Conservation (phyloP, 208 protist species). For the Leishmania major region DNA sequence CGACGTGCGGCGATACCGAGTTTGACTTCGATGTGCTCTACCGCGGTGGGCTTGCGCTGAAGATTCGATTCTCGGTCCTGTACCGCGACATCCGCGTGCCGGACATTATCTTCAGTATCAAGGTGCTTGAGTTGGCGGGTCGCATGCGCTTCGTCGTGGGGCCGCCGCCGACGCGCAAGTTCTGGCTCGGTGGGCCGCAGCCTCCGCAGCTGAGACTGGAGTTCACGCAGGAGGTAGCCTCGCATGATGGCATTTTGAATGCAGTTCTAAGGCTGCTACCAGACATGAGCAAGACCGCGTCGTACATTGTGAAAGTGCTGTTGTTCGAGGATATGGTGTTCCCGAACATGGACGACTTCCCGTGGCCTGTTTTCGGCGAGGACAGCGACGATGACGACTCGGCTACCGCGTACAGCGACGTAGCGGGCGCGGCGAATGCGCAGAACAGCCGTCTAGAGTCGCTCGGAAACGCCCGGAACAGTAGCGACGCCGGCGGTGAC, state of each 20-base stretch:
- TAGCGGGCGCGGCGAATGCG: neutral
- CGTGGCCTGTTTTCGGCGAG: conserved; percentile 53
- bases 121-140: conserved; percentile 74
- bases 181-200: conserved; percentile 66
- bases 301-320: conserved; percentile 67
- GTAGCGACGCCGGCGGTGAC: neutral
- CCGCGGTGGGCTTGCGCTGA: conserved; percentile 72
- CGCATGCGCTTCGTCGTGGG: conserved; percentile 75
- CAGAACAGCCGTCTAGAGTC: neutral
- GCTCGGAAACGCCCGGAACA: neutral
- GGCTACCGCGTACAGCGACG: conserved; percentile 2
- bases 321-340: conserved; percentile 88
- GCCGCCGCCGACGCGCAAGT: conserved; percentile 74
- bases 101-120: conserved; percentile 76
- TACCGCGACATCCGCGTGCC: conserved; percentile 71
- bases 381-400: conserved; percentile 27
- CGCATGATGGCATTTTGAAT: conserved; percentile 73
- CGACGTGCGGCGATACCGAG: conserved; percentile 62
- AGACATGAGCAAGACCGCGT: conserved; percentile 69
- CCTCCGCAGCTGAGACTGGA: conserved; percentile 73
- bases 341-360: conserved; percentile 82
- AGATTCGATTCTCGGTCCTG: conserved; percentile 66
- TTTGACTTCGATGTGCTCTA: conserved; percentile 90
- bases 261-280: conserved; percentile 67
- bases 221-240: conserved; percentile 78